phyloP scores from a whole-genome alignment of 2,329 filamentous ascomycete species.

The Ophiostoma ulmi region DNA sequence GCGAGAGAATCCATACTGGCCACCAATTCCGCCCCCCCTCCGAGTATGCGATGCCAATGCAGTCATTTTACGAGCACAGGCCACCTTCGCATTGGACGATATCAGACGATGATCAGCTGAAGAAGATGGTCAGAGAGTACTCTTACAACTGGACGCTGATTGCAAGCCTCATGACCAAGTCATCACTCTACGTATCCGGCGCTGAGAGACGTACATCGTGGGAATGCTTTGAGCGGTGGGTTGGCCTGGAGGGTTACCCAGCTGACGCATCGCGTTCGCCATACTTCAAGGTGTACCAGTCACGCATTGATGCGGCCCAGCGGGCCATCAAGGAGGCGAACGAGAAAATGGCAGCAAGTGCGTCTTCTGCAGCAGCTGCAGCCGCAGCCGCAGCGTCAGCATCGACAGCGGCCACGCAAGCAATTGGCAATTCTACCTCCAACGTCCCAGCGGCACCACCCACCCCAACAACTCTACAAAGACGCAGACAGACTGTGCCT shows the following conservation, averaged over 20 bases:
- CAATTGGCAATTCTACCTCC: conserved; percentile 29
- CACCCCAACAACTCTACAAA: conserved; percentile 45
- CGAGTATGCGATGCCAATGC: conserved; percentile 83
- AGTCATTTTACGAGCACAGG: conserved; percentile 83
- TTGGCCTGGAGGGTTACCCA: conserved; percentile 82
- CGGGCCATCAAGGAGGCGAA: conserved; percentile 50
- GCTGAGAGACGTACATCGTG: conserved; percentile 88
- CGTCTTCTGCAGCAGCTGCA: conserved; percentile 29
- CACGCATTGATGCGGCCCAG: conserved; percentile 56
- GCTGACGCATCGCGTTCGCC: conserved; percentile 91
- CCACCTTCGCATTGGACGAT: conserved; percentile 86
- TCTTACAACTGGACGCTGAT: conserved; percentile 98
- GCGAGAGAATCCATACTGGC: conserved; percentile 82
- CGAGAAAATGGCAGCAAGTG: conserved; percentile 40
- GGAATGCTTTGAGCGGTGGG: conserved; percentile 98
- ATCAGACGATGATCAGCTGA: conserved; percentile 84
- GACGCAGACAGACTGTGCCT: conserved; percentile 69
- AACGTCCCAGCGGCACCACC: background rate
- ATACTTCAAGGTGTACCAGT: conserved; percentile 75
- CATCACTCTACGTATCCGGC: conserved; percentile 74
- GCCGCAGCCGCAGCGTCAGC: conserved; percentile 30
- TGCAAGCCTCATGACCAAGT: conserved; percentile 68
- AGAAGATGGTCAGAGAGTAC: conserved; percentile 79
- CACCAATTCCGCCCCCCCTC: conserved; percentile 92
- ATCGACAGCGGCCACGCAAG: conserved; percentile 22